Evolutionary conservation across 495 filamentous ascomycete genomes (phyloP).

Genomic region (Talaromyces proteolyticus): DNA sequence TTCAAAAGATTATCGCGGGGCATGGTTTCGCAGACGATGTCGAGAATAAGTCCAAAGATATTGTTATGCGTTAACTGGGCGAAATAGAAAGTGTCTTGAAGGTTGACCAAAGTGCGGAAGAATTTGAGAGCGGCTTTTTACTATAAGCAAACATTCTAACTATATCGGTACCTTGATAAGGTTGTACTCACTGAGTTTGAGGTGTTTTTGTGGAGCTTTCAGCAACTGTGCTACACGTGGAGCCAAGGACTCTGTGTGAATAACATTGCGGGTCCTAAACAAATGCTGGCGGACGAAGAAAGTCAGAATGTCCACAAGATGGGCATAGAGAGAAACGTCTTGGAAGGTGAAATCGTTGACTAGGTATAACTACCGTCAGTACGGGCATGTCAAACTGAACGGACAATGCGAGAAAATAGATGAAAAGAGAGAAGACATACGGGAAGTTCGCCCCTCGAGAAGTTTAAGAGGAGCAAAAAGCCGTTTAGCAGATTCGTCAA

Average conservation of each 20-base stretch:
- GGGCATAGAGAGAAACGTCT: constrained; percentile 81
- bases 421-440: constrained; percentile 32
- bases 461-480: constrained; percentile 85
- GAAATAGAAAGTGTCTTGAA: constrained; percentile 91
- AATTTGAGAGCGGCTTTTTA: constrained; percentile 80
- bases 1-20: constrained; percentile 93
- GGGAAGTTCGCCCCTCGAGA: constrained; percentile 57
- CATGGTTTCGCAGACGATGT: constrained; percentile 85
- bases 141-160: neutral
- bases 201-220: constrained; percentile 79
- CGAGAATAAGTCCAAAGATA: constrained; percentile 81
- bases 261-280: constrained; percentile 81
- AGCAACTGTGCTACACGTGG: constrained; percentile 80
- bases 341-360: constrained; percentile 63
- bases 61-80: constrained; percentile 78
- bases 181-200: constrained; percentile 72
- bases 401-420: neutral
- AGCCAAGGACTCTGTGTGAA: constrained; percentile 73
- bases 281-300: constrained; percentile 91
- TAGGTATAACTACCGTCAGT: constrained; percentile 13
- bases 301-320: constrained; percentile 90
- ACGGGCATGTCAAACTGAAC: neutral
- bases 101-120: constrained; percentile 78
- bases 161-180: too few relatives aligned
- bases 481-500: constrained; percentile 79